A percentile compares a stretch with the other conserved stretches of the same genome.
phyloP scores from a whole-genome alignment of 2,329 filamentous ascomycete genomes.

The Fusarium nurragi region DNA sequence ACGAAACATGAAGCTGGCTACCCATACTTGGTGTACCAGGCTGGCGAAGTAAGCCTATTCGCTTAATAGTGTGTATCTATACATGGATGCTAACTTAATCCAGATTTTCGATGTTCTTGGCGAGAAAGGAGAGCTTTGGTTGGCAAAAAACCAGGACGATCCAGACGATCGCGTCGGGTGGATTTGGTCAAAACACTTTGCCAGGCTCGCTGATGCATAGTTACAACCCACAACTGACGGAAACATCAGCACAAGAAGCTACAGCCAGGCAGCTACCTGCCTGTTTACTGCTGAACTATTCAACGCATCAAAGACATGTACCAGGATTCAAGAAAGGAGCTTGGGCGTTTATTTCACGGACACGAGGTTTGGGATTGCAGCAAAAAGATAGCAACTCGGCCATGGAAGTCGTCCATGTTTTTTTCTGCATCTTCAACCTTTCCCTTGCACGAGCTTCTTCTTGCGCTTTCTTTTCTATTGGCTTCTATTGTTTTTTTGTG shows the following conservation, averaged over 20 bases:
- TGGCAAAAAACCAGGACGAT: constrained; percentile 97
- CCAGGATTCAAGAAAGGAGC: constrained; percentile 36
- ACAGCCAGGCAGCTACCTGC: constrained; percentile 18
- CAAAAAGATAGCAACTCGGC: constrained; percentile 24
- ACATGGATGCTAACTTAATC: constrained; percentile 3
- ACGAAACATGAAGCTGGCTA: constrained; percentile 93
- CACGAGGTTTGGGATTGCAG: constrained; percentile 33
- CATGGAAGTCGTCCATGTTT: constrained; percentile 23
- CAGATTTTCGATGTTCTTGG: constrained; percentile 91
- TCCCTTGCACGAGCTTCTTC: constrained; percentile 21
- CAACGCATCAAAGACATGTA: constrained; percentile 42
- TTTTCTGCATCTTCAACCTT: constrained; percentile 29
- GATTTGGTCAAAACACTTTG: constrained; percentile 99
- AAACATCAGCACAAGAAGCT: constrained; percentile 31
- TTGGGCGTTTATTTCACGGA: constrained; percentile 41
- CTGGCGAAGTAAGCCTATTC: constrained; percentile 76
- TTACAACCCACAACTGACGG: constrained; percentile 10
- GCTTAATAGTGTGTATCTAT: too few relatives aligned
- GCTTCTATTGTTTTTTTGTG: constrained; percentile 20
- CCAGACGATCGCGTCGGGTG: constrained; percentile 81
- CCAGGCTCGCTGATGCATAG: constrained; percentile 66
- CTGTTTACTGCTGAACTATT: constrained; percentile 26
- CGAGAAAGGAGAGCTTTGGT: constrained; percentile 96
- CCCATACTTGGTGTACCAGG: constrained; percentile 93
- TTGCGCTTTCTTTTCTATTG: constrained; percentile 13